phyloP scores from a whole-genome alignment of 306 rosid genomes.

The Dalbergia oliveri region DNA sequence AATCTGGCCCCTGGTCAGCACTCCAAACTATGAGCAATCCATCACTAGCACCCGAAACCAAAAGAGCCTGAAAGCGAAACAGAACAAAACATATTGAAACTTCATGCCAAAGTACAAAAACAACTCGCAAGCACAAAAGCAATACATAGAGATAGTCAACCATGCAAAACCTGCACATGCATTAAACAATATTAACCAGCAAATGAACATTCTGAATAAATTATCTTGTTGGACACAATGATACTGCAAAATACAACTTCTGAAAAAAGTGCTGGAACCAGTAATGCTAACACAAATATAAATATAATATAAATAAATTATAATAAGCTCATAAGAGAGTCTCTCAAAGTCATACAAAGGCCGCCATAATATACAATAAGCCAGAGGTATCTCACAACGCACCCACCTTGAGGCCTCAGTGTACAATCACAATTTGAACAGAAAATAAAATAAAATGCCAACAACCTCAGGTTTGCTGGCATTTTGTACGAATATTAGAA shows the following conservation, averaged over 20 bases:
- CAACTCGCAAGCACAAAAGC: constrained; percentile 38
- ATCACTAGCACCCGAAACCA: constrained; percentile 97
- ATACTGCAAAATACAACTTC: constrained; percentile 36
- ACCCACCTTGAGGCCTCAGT: not conserved
- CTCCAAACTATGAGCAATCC: constrained; percentile 97
- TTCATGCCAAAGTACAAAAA: constrained; percentile 24
- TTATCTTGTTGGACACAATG: constrained; percentile 21
- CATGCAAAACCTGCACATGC: constrained; percentile 28
- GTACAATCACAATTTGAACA: constrained; percentile 14
- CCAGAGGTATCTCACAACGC: not conserved
- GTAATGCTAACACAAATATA: not conserved
- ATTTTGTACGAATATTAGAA: constrained; percentile 6
- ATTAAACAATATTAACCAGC: constrained; percentile 25
- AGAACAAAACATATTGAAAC: constrained; percentile 28
- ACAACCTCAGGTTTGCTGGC: not conserved
- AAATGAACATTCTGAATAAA: constrained; percentile 28
- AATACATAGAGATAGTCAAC: constrained; percentile 5
- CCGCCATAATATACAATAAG: not conserved
- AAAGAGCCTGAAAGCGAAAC: constrained; percentile 75
- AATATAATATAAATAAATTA: not conserved
- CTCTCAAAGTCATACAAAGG: not conserved
- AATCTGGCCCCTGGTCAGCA: constrained; percentile 95
- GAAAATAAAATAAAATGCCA: not conserved
- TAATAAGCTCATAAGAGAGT: not conserved
- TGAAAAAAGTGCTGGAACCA: constrained; percentile 9